These are phyloP conservation scores for Huntiella bhutanensis DNA, from an alignment of 2,329 filamentous ascomycete species.

Conservation along the genomic window DNA sequence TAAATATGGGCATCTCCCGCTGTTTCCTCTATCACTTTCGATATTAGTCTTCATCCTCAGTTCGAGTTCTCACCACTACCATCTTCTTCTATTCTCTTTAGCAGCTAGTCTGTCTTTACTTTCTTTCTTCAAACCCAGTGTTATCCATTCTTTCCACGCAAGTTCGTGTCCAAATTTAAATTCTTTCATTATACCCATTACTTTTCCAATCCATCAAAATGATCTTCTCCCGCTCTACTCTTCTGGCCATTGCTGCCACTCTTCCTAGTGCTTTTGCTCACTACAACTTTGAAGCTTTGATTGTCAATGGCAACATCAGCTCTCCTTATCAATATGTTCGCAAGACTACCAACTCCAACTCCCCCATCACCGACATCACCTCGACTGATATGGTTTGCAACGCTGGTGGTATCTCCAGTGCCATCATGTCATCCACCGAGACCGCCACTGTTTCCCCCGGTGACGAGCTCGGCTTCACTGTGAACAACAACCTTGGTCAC, in stretches of 20 bases:
- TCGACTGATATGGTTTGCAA: constrained; percentile 20
- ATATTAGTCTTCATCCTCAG: not conserved
- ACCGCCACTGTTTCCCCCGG: constrained; percentile 22
- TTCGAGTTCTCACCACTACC: not conserved
- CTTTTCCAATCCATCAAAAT: constrained; percentile 12
- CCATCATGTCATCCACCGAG: constrained; percentile 11
- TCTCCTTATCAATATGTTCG: constrained; percentile 29
- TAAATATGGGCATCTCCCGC: not conserved
- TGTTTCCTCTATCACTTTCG: not conserved
- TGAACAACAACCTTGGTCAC: constrained; percentile 20
- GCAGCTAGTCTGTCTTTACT: not conserved
- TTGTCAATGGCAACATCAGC: constrained; percentile 27
- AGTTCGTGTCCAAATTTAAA: not conserved
- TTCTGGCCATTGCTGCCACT: constrained; percentile 16
- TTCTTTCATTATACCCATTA: not conserved
- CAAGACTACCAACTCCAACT: constrained; percentile 28
- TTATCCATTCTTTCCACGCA: not conserved
- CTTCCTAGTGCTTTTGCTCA: constrained; percentile 18
- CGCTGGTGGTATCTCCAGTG: constrained; percentile 6
- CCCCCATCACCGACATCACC: constrained; percentile 22
- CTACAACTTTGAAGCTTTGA: constrained; percentile 27
- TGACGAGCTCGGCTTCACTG: constrained; percentile 21
- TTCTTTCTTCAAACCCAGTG: not conserved
- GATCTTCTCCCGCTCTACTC: constrained; percentile 15
- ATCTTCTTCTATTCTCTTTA: not conserved